Evolutionary conservation across 306 rosid genomes (phyloP).

Genomic region (Sophora flavescens): DNA sequence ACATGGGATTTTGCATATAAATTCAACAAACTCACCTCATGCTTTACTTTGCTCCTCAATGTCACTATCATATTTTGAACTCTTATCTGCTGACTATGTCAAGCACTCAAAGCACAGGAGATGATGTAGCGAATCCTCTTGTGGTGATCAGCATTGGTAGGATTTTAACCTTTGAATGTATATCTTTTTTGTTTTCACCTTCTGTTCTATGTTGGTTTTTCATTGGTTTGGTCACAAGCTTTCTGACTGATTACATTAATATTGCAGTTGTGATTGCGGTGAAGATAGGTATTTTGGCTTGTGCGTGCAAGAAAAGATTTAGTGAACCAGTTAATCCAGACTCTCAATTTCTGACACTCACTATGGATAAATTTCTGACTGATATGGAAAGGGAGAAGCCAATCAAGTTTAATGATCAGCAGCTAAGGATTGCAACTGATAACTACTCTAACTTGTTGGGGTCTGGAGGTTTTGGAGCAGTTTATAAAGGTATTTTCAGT

Average conservation of each 20-base stretch:
- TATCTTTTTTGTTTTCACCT: neutral
- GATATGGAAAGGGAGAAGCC: slow-evolving; percentile 59
- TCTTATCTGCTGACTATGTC: slow-evolving; percentile 44
- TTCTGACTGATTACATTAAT: neutral
- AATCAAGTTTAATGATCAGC: slow-evolving; percentile 46
- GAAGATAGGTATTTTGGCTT: slow-evolving; percentile 34
- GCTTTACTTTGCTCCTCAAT: slow-evolving; percentile 18
- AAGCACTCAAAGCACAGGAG: neutral
- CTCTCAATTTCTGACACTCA: slow-evolving; percentile 31
- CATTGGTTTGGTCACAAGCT: neutral
- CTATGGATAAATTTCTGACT: slow-evolving; percentile 46
- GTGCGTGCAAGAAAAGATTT: slow-evolving; percentile 9
- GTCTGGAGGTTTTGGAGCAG: slow-evolving; percentile 58
- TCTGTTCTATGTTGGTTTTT: neutral
- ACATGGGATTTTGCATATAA: neutral
- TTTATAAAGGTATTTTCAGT: slow-evolving; percentile 52
- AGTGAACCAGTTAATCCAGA: slow-evolving; percentile 3
- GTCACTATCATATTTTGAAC: neutral
- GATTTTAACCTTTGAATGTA: neutral
- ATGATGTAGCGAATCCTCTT: neutral
- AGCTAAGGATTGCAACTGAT: slow-evolving; percentile 52
- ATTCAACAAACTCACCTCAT: neutral
- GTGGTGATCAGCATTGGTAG: neutral
- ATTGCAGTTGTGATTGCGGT: slow-evolving; percentile 41
- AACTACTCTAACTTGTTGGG: slow-evolving; percentile 54